Percentiles rank a stretch among this genome's conserved stretches.
These are phyloP conservation scores for Wallacemonas rigidus DNA, from an alignment of 208 protist species.

Conservation along the genomic window DNA sequence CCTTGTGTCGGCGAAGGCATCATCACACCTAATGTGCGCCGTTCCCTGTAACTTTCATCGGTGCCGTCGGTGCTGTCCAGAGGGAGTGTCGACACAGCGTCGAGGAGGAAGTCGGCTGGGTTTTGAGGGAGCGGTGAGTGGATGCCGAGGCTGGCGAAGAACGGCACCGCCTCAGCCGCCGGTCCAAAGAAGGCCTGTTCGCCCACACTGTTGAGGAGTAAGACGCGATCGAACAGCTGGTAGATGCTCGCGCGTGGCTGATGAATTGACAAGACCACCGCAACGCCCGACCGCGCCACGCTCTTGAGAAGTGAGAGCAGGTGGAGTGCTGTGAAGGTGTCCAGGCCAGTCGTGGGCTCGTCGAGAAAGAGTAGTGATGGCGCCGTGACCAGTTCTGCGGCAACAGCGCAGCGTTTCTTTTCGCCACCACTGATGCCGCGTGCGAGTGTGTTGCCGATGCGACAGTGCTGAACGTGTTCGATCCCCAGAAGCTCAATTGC, in stretches of 20 bases:
- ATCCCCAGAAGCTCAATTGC: constrained; percentile 56
- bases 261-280: constrained; percentile 77
- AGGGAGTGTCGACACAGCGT: constrained; percentile 44
- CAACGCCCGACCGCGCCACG: constrained; percentile 40
- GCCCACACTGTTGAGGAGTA: constrained; percentile 81
- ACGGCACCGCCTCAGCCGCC: constrained; percentile 44
- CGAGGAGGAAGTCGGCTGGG: constrained; percentile 87
- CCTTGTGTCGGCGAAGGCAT: constrained; percentile 26
- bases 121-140: constrained; percentile 43
- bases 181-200: constrained; percentile 85
- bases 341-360: constrained; percentile 85
- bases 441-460: constrained; percentile 50
- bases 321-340: constrained; percentile 77
- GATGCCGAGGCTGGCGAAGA: constrained; percentile 67
- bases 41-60: not conserved
- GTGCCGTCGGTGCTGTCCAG: constrained; percentile 19
- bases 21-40: not conserved
- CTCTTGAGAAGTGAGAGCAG: constrained; percentile 53
- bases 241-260: constrained; percentile 72
- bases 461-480: constrained; percentile 39
- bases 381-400: constrained; percentile 61
- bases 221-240: constrained; percentile 60
- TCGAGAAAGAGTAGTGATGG: constrained; percentile 78
- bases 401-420: constrained; percentile 71
- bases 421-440: constrained; percentile 77